phyloP scores from a whole-genome alignment of 768 basidiomycete genomes.

The Tremella fuciformis region DNA sequence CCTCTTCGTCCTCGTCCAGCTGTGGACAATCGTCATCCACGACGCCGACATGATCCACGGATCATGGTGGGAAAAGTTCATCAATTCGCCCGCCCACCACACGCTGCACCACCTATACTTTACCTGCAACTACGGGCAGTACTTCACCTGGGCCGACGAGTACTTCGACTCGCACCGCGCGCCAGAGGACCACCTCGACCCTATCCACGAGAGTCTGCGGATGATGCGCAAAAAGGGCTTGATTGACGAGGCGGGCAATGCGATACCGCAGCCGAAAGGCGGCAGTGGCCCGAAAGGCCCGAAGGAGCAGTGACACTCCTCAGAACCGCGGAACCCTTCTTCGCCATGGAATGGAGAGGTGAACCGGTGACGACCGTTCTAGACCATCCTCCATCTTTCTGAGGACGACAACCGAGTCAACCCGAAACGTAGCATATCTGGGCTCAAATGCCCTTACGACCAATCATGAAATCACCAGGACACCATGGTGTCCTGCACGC shows the following conservation, averaged over 20 bases:
- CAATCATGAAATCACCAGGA: too few relatives aligned
- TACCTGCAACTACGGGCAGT: conserved; percentile 93
- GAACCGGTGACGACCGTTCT: too few relatives aligned
- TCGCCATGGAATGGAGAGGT: too few relatives aligned
- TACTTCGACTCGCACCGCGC: conserved; percentile 81
- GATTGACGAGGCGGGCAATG: conserved; percentile 38
- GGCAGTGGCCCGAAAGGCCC: not conserved
- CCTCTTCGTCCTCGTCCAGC: conserved; percentile 87
- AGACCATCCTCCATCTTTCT: too few relatives aligned
- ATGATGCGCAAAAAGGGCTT: conserved; percentile 60
- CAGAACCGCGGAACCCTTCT: not conserved
- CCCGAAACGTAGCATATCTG: too few relatives aligned
- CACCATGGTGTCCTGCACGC: too few relatives aligned
- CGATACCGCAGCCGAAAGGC: conserved; percentile 42
- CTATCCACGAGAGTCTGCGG: conserved; percentile 56
- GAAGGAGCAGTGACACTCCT: not conserved
- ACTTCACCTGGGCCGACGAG: conserved; percentile 94
- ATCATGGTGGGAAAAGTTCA: conserved; percentile 76
- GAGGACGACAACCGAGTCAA: too few relatives aligned
- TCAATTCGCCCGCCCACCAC: conserved; percentile 98
- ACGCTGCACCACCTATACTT: conserved; percentile 96
- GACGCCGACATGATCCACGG: conserved; percentile 99
- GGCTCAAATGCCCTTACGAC: too few relatives aligned
- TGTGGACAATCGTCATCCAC: conserved; percentile 94
- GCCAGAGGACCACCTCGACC: conserved; percentile 78